phyloP scores from a whole-genome alignment of 1,284 basidiomycete species.

The Pyrrhoderma lamaoense region DNA sequence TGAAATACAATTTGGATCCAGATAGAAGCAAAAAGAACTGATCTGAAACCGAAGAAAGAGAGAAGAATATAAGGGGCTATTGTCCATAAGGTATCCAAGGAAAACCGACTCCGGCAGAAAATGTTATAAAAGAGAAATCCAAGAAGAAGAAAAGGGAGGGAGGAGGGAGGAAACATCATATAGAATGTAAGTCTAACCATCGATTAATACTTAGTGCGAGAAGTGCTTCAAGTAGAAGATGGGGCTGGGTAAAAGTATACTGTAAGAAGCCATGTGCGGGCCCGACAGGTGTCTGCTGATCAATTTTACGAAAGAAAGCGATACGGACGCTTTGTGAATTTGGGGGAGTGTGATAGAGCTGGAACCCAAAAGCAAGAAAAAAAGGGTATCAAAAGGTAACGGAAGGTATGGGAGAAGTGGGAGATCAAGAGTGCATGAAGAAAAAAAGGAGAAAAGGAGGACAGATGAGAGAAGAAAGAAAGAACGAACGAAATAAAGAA shows the following conservation, averaged over 20 bases:
- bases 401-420: constrained; percentile 21
- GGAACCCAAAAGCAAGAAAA: not conserved
- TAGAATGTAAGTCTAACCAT: constrained; percentile 46
- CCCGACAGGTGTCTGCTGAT: constrained; percentile 50
- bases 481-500: too few species aligned
- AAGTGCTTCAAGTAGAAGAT: constrained; percentile 53
- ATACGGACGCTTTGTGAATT: constrained; percentile 40
- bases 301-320: constrained; percentile 48
- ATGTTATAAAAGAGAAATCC: too few species aligned
- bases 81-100: too few species aligned
- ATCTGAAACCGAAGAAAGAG: too few species aligned
- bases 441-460: too few species aligned
- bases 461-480: too few species aligned
- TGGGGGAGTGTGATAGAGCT: constrained; percentile 35
- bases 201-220: constrained; percentile 63
- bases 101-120: too few species aligned
- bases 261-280: constrained; percentile 53
- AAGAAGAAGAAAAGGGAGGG: too few species aligned
- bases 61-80: too few species aligned
- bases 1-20: too few species aligned
- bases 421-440: constrained; percentile 57
- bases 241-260: constrained; percentile 53
- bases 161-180: too few species aligned
- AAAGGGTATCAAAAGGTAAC: not conserved
- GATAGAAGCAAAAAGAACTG: too few species aligned